These are phyloP conservation scores for Aspergillus luchuensis DNA, from an alignment of 2,329 filamentous ascomycete genomes.

Conservation along the genomic window DNA sequence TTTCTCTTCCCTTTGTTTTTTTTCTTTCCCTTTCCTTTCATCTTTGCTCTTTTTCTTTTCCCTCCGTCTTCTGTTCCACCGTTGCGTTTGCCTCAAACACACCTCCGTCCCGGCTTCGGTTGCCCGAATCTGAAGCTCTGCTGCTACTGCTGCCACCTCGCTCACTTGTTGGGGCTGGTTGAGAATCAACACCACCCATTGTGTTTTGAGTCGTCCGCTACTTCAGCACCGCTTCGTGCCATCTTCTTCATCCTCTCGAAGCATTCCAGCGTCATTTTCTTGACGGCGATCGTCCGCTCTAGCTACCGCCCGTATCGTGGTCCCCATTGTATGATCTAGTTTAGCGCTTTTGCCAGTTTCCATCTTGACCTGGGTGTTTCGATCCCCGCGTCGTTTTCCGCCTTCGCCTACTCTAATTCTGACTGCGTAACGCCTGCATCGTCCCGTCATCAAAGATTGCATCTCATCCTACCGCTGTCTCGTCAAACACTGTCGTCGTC, in stretches of 20 bases:
- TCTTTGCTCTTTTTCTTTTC: neutral
- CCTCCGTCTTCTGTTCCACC: neutral
- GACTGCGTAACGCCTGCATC: slow-evolving; percentile 32
- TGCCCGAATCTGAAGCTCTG: slow-evolving; percentile 7
- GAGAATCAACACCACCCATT: slow-evolving; percentile 2
- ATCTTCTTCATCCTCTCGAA: neutral
- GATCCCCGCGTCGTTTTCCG: slow-evolving; percentile 30
- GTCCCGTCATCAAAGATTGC: slow-evolving; percentile 25
- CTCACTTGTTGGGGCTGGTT: slow-evolving; percentile 12
- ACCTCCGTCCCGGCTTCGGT: neutral
- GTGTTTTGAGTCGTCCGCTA: slow-evolving; percentile 9
- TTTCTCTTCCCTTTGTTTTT: slow-evolving; percentile 22
- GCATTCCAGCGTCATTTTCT: slow-evolving; percentile 5
- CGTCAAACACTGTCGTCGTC: slow-evolving; percentile 17
- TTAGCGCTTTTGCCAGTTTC: slow-evolving; percentile 23
- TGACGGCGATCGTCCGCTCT: neutral
- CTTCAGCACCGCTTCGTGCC: slow-evolving; percentile 1
- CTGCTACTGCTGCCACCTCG: neutral
- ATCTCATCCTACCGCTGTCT: slow-evolving; percentile 18
- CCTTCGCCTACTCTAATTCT: slow-evolving; percentile 26
- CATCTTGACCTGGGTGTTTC: slow-evolving; percentile 20
- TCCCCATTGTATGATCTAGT: slow-evolving; percentile 11
- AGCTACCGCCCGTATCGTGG: slow-evolving; percentile 1
- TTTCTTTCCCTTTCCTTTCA: slow-evolving; percentile 3
- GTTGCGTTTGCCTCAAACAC: slow-evolving; percentile 1